A percentile compares a stretch with the other conserved stretches of the same genome.
Conservation (phyloP, 2,329 filamentous ascomycete species). For the Cryphonectria parasitica region DNA sequence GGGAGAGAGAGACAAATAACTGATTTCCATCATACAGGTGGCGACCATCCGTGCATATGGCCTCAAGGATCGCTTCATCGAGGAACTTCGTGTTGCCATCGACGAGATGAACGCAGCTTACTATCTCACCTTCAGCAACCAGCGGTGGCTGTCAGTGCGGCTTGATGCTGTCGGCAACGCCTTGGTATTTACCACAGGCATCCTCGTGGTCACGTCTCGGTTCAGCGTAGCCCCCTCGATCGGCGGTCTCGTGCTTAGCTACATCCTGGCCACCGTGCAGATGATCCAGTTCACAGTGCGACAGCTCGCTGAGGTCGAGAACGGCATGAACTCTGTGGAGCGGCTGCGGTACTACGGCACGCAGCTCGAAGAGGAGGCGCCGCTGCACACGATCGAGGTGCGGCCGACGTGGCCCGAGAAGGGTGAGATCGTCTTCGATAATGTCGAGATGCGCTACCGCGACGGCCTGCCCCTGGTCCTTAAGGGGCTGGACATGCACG, state of each 20-base stretch:
- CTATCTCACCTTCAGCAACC: constrained; percentile 93
- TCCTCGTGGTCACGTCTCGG: constrained; percentile 88
- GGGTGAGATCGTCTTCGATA: constrained; percentile 77
- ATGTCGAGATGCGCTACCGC: constrained; percentile 81
- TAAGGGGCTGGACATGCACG: constrained; percentile 70
- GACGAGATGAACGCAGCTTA: constrained; percentile 95
- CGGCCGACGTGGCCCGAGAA: constrained; percentile 80
- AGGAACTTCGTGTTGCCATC: constrained; percentile 71
- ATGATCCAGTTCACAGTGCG: constrained; percentile 96
- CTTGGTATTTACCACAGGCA: constrained; percentile 85
- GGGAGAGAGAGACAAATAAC: neutral
- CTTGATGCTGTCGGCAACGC: constrained; percentile 83
- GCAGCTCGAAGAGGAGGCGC: constrained; percentile 85
- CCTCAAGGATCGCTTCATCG: constrained; percentile 58
- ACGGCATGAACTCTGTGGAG: constrained; percentile 97
- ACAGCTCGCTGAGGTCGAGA: constrained; percentile 93
- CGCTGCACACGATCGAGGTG: constrained; percentile 75
- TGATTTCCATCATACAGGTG: neutral
- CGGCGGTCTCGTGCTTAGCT: constrained; percentile 85
- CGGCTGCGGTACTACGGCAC: constrained; percentile 89
- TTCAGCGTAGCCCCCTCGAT: constrained; percentile 86
- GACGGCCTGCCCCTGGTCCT: constrained; percentile 73
- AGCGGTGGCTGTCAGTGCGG: constrained; percentile 87
- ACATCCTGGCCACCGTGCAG: constrained; percentile 90
- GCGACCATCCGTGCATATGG: constrained; percentile 69